phyloP scores from a whole-genome alignment of 805 yeast species.

The Suhomyces sp. region DNA sequence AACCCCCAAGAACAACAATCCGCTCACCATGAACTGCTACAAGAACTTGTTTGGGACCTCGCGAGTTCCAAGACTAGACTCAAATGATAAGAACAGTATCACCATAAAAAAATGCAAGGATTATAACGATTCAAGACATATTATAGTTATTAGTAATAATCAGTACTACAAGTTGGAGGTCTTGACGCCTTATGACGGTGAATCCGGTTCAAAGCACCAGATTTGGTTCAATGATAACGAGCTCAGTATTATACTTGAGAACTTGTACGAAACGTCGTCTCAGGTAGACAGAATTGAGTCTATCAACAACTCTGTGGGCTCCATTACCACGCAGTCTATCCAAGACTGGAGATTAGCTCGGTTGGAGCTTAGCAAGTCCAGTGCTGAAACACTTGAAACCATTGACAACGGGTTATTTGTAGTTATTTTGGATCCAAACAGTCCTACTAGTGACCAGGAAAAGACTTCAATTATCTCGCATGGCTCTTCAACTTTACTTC shows the following conservation, averaged over 20 bases:
- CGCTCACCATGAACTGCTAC: conserved; percentile 68
- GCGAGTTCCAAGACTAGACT: conserved; percentile 37
- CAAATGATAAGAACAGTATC: conserved; percentile 29
- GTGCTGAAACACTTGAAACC: conserved; percentile 29
- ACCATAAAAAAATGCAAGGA: conserved; percentile 32
- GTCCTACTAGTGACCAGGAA: conserved; percentile 47
- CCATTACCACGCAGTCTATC: conserved; percentile 53
- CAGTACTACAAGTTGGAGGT: conserved; percentile 52
- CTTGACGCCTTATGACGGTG: conserved; percentile 27
- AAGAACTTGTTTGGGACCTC: conserved; percentile 67
- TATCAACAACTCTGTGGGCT: conserved; percentile 48
- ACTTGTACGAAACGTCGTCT: conserved; percentile 39
- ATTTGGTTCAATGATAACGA: conserved; percentile 56
- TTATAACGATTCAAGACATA: conserved; percentile 43
- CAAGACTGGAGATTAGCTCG: conserved; percentile 49
- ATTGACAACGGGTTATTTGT: conserved; percentile 54
- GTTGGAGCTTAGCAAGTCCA: conserved; percentile 37
- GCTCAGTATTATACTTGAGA: conserved; percentile 41
- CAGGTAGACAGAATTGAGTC: conserved; percentile 34
- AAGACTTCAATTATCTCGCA: conserved; percentile 50
- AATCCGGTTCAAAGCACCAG: conserved; percentile 23
- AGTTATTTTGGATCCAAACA: conserved; percentile 45
- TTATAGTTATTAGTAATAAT: conserved; percentile 48
- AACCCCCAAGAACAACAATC: conserved; percentile 48
- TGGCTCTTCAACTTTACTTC: conserved; percentile 45